phyloP scores from a whole-genome alignment of 768 basidiomycete genomes.

The Termitomyces titanicus region DNA sequence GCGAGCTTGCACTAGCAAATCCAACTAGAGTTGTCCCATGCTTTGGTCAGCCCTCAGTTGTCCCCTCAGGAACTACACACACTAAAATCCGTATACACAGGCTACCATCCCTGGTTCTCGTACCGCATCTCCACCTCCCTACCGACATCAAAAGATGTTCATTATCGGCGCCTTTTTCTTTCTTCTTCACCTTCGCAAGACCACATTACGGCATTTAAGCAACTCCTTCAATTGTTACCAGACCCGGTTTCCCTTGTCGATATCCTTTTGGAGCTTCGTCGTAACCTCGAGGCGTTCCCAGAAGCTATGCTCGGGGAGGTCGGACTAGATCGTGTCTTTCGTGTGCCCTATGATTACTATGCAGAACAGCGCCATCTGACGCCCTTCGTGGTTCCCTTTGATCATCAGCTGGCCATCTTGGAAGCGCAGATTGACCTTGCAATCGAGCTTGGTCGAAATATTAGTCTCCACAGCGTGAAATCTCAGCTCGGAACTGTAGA shows the following conservation, averaged over 20 bases:
- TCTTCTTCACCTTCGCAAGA: constrained; percentile 20
- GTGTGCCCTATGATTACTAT: constrained; percentile 59
- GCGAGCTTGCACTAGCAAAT: constrained; percentile 53
- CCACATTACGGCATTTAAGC: constrained; percentile 42
- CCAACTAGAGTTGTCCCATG: constrained; percentile 77
- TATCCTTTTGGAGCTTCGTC: constrained; percentile 57
- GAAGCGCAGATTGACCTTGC: constrained; percentile 87
- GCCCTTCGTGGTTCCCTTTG: constrained; percentile 72
- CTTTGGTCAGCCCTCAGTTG: constrained; percentile 62
- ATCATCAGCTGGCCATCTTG: constrained; percentile 79
- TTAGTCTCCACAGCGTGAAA: constrained; percentile 89
- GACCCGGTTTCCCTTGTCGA: constrained; percentile 61
- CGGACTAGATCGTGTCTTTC: constrained; percentile 80
- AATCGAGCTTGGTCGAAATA: constrained; percentile 67
- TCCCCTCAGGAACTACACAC: constrained; percentile 8
- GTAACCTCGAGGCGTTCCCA: constrained; percentile 58
- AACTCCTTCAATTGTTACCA: constrained; percentile 64
- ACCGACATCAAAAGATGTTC: constrained; percentile 53
- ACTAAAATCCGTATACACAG: constrained; percentile 32
- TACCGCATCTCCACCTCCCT: constrained; percentile 61
- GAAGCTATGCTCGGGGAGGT: constrained; percentile 89
- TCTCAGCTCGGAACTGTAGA: constrained; percentile 65
- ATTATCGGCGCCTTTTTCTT: constrained; percentile 74
- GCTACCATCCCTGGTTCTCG: constrained; percentile 94
- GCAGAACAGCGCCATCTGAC: constrained; percentile 56